Base-by-base conservation (phyloP, 225 moss, liverwort and hornwort species). In the Bryoerythrophyllum caledonicum region DNA sequence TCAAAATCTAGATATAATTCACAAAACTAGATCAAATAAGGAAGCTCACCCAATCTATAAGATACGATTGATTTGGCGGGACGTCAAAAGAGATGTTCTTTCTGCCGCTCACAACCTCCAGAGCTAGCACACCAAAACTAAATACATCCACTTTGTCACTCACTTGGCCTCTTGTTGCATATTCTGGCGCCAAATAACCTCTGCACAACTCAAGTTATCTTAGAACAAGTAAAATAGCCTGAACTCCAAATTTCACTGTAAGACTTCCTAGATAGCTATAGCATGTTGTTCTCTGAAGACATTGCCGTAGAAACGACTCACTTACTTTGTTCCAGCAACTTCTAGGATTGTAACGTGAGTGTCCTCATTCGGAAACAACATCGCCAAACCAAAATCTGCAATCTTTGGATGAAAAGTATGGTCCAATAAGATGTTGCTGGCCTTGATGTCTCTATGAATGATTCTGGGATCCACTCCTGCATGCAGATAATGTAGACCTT, bases 81-180 rank as follows among this genome's bases (percentile, higher is more conserved):
- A 82, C 70, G 10, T 78, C 61, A 26, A 79, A 75, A 26, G 85
- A 76, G 67, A 89, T 76, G 52, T 80, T 87, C 8, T 27, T 84
- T 38, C 87, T 77, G 1, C 91, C 89, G 54, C 87, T 89, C 30
- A 89, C 80, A 3, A 91, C 60, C 63, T 91, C 87, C 69, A 91
- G 67, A 34, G 78, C 46, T 40, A 91, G 46, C 17, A 89, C 87
- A 24, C 87, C 83, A 70, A 81, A 91, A 37, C 85, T 86, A 58
- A 82, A 89, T 5, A 89, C 89, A 4, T 91, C 87, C 3, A 81
- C 69, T 80, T 89, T 89, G 38, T 83, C 86, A 51, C 89, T 88
- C 26, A 91, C 64, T 73, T 85, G 91, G 9, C 84, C 86, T 51
- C 73, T 79, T 8, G 86, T 72, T 63, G 91, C 91, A 61, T 91